These are phyloP conservation scores for Citrullus mucosospermus DNA, from an alignment of 306 rosid genomes.

Conservation along the genomic window DNA sequence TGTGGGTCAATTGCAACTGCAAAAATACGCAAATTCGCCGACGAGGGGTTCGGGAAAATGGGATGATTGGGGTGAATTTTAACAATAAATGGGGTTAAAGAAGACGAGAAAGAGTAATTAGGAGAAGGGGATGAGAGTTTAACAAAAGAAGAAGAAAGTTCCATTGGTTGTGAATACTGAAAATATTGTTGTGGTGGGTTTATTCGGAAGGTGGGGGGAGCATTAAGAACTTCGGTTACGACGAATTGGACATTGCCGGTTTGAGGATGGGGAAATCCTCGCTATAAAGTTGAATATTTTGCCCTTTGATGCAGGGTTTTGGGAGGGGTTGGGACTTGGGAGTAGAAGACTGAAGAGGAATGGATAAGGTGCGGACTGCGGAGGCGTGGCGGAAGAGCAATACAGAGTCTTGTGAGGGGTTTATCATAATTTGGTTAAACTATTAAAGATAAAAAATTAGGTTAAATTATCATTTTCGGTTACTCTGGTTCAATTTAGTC, in stretches of 20 bases:
- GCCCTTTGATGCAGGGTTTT: constrained; percentile 2
- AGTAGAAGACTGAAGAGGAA: neutral
- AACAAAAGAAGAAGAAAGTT: constrained; percentile 56
- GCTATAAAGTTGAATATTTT: neutral
- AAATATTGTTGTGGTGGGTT: neutral
- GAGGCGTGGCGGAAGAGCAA: neutral
- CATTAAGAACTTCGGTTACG: neutral
- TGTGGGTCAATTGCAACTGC: constrained; percentile 63
- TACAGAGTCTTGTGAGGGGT: neutral
- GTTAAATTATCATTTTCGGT: no score
- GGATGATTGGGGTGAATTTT: constrained; percentile 26
- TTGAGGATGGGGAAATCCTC: neutral
- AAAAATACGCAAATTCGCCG: constrained; percentile 19
- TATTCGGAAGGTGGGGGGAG: neutral
- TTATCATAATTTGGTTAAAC: neutral
- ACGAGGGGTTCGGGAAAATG: constrained; percentile 12
- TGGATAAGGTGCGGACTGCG: neutral
- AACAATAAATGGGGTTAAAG: constrained; percentile 28
- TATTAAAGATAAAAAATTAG: no score
- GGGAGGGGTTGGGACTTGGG: neutral
- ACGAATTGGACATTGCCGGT: neutral
- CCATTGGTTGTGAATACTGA: constrained; percentile 27
- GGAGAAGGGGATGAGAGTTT: constrained; percentile 20
- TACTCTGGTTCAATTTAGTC: no score
- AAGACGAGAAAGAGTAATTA: constrained; percentile 43